Percentiles rank a stretch among this genome's conserved stretches.
Evolutionary conservation across 495 filamentous ascomycete genomes (phyloP).

Genomic region (Pyronema domesticum): DNA sequence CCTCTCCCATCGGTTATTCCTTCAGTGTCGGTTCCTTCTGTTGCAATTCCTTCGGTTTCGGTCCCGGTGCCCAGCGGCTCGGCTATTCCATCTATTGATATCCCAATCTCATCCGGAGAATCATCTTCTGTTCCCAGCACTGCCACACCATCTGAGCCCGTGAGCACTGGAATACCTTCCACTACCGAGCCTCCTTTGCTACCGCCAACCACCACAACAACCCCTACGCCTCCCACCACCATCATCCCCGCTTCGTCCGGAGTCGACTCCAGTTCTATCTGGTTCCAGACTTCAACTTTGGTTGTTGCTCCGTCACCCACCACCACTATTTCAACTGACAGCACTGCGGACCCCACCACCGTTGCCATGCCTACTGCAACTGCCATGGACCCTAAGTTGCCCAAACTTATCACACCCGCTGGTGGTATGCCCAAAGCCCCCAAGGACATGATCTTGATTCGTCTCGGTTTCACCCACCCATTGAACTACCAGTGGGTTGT

Average conservation of each 20-base stretch:
- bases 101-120: too few species aligned
- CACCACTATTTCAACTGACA: constrained; percentile 5
- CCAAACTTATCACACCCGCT: constrained; percentile 54
- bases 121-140: background rate
- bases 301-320: constrained; percentile 12
- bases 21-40: too few species aligned
- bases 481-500: constrained; percentile 77
- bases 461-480: constrained; percentile 63
- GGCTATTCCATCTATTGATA: too few species aligned
- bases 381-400: constrained; percentile 30
- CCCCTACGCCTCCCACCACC: background rate
- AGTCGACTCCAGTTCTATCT: constrained; percentile 11
- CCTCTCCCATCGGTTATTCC: too few species aligned
- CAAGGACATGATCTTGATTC: constrained; percentile 45
- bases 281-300: constrained; percentile 2
- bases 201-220: background rate
- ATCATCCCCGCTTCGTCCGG: background rate
- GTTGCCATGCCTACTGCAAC: constrained; percentile 17
- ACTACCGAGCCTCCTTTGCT: too few species aligned
- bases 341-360: constrained; percentile 24
- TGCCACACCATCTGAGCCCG: background rate
- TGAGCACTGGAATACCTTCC: too few species aligned
- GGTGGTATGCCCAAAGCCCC: constrained; percentile 31
- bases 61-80: too few species aligned
- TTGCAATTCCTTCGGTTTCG: too few species aligned